Evolutionary conservation across 179 eudicot genomes (phyloP), one percentile per base, ranked within the genome.

Genomic region (Amaranthus tricolor): DNA sequence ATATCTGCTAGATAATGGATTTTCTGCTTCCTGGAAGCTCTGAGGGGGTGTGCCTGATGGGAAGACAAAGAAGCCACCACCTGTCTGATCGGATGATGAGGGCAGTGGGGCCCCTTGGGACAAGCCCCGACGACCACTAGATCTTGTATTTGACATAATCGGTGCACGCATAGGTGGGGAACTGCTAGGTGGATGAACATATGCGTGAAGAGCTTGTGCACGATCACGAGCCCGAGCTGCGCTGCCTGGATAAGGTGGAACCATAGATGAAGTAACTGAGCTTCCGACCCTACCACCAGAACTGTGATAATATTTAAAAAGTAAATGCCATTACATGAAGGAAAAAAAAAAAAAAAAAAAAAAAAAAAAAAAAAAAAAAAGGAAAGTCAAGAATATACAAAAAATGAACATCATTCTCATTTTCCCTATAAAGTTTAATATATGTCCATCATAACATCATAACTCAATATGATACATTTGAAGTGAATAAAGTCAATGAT

Each of bases 191-290:
- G 84, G 97, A 69, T 94, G 98, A 77, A 80, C 88, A 71, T 94
- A 90, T 62, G 97, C 96, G 70, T 94, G 98, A 75, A 90, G 89
- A 70, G 96, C 90, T 70, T 92, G 94, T 48, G 83, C 84, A 71
- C 94, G 90, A 62, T 87, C 92, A 61, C 92, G 98, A 76, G 92
- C 82, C 66, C 98, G 88, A 75, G 96, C 94, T 69, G 85, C 93
- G 72, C 94, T 86, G 50, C 93, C 94, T 68, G 97, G 96, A 82
- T 92, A 84, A 52, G 97, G 88, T 69, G 95, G 94, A 66, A 86
- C 57, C 96, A 88, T 84, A 43, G 93, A 84, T 70, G 98, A 80
- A 13, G 90, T 72, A 24, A 82, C 82, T 31, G 95, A 83, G 83
- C 88, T 88, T 74, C 90, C 91, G 77, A 86, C 88, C 79, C 98